Conservation (phyloP, 179 eudicot genomes). For the Heliamphora pulchella region DNA sequence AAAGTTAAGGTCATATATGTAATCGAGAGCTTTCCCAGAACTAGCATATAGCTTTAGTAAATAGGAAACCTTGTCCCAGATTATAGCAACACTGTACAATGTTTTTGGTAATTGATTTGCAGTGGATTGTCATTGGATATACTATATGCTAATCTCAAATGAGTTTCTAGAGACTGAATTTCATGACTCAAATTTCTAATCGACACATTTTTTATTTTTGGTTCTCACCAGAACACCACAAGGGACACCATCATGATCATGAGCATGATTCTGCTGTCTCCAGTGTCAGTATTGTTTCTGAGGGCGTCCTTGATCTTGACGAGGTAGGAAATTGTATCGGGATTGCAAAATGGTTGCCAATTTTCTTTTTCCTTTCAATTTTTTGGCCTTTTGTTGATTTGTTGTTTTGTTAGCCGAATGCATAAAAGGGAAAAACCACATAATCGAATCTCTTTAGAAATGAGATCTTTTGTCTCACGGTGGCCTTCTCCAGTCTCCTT, state of each 20-base stretch:
- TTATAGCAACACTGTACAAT: background rate
- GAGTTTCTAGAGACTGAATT: constrained; percentile 6
- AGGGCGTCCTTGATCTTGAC: constrained; percentile 78
- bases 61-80: background rate
- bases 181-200: background rate
- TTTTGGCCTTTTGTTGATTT: background rate
- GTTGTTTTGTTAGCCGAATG: background rate
- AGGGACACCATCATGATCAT: constrained; percentile 80
- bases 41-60: too few relatives aligned
- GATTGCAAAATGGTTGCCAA: background rate
- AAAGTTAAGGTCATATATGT: background rate
- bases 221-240: constrained; percentile 42
- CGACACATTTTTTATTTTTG: constrained; percentile 10
- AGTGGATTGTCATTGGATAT: background rate
- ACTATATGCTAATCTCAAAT: too few relatives aligned
- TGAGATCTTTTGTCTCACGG: background rate
- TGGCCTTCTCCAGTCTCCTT: background rate
- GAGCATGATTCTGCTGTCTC: constrained; percentile 51
- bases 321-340: constrained; percentile 43
- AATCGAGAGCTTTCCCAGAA: too few relatives aligned
- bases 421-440: background rate
- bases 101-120: background rate
- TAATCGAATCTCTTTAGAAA: background rate
- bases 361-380: background rate
- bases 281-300: constrained; percentile 67